Conservation (phyloP, 2,329 filamentous ascomycete genomes). For the Emergomyces pasteurianus region DNA sequence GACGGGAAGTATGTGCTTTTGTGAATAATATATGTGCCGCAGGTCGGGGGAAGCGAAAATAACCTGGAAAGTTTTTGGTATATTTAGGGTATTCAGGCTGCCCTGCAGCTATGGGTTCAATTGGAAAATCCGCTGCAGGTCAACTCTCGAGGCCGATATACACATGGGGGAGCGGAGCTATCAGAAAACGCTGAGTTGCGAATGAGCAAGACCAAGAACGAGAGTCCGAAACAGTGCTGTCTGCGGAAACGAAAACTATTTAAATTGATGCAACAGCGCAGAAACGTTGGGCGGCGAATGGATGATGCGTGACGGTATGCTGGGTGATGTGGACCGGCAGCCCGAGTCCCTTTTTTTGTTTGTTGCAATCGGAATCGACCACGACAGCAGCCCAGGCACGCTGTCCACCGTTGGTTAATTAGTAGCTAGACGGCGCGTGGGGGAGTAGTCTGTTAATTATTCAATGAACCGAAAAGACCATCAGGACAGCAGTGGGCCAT, state of each 20-base stretch:
- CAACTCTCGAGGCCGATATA: not conserved
- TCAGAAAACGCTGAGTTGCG: not conserved
- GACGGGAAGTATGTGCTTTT: not conserved
- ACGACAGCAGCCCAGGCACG: conserved; percentile 1
- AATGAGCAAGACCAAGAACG: not conserved
- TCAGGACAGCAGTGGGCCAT: not conserved
- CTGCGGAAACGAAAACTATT: not conserved
- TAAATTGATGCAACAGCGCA: not conserved
- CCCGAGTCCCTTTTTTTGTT: not conserved
- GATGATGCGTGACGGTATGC: not conserved
- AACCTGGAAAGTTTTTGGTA: not conserved
- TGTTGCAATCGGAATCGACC: conserved; percentile 4
- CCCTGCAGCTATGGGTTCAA: conserved; percentile 1
- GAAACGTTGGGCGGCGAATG: not conserved
- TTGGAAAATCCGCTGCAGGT: not conserved
- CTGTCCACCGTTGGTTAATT: not conserved
- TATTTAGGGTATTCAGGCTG: conserved; percentile 4
- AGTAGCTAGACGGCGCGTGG: not conserved
- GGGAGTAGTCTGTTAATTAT: not conserved
- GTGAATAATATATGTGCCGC: too few species aligned
- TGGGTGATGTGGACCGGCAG: not conserved
- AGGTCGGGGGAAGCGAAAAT: not conserved
- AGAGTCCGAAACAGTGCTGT: not conserved
- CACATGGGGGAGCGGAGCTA: not conserved
- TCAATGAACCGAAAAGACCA: not conserved